Evolutionary conservation across 805 yeast genomes (phyloP), one percentile per base, ranked within the genome.

Genomic region (Candida peoriensis): DNA sequence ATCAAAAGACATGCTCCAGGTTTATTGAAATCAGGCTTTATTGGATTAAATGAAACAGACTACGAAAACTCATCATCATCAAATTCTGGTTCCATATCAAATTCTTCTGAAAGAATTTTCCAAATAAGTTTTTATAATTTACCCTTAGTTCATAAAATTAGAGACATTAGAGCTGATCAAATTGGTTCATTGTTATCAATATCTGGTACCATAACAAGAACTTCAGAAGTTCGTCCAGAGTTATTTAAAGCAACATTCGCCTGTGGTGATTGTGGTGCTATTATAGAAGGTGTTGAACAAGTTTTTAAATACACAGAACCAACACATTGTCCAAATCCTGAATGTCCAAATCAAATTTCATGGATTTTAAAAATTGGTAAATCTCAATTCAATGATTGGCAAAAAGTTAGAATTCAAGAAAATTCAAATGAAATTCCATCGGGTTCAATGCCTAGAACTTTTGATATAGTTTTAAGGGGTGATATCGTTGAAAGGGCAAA

Each of bases 391-490:
- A 68, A 87, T 43, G 97, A 90, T 66, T 90, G 98, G 98, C 98
- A 90, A 60, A 83, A 83, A 46, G 90, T 88, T 18, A 76, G 97
- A 50, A 83, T 90, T 45, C 98, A 90, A 58, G 98, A 90, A 55
- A 93, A 90, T 53, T 80, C 97, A n/a, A 83, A 71, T 48, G 97
- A 90, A 60, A 90, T 90, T 38, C 98, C 98, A 19, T 87, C 96
- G 0, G 98, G 98, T 20, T 88, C 97, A 4, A 90, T 90, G 98
- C 98, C 98, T 18, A 76, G 98, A 58, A 90, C 96, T 2, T 61
- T 90, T 51, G 98, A 90, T 57, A 90, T 90, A 17, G 83, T 90
- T 33, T 63, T 90, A 39, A 72, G 98, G 50, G 97, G 97, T 33
- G 97, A 90, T 47, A 72, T 87, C 35, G 97, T 93, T 8, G 98